Evolutionary conservation across 2,329 filamentous ascomycete genomes (phyloP).

Genomic region (Scortechinia acanthostroma): DNA sequence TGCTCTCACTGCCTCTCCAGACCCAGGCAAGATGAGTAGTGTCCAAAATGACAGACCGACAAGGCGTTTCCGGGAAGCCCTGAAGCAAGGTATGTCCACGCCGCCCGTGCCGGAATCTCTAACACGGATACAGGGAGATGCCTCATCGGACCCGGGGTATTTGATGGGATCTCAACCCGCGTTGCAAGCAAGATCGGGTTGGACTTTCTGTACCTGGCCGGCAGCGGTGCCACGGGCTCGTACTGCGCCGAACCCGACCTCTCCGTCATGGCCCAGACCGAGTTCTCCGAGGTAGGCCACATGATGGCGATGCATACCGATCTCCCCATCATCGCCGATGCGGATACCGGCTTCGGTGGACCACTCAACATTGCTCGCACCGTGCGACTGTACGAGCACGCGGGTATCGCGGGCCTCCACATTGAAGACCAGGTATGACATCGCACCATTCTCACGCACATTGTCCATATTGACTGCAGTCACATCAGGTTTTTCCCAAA

Average conservation of each 20-base stretch:
- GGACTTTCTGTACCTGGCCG: neutral
- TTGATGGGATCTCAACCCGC: neutral
- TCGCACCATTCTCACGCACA: no score
- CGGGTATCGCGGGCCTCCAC: constrained; percentile 45
- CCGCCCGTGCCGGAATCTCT: no score
- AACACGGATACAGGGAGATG: no score
- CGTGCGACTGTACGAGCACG: constrained; percentile 36
- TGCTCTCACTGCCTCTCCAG: no score
- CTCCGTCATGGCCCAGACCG: neutral
- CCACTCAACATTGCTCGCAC: constrained; percentile 29
- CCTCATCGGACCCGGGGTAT: neutral
- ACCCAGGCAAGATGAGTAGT: no score
- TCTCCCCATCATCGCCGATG: constrained; percentile 15
- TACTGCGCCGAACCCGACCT: neutral
- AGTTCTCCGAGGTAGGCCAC: neutral
- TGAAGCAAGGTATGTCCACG: no score
- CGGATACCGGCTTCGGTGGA: constrained; percentile 1
- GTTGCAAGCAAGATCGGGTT: neutral
- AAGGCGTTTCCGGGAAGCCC: no score
- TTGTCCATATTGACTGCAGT: no score
- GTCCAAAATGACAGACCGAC: no score
- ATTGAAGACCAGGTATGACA: constrained; percentile 43
- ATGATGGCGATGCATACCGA: neutral
- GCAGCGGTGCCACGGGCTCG: neutral
- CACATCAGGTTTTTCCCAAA: no score